These are phyloP conservation scores for Polytolypa hystricis DNA, from an alignment of 2,329 filamentous ascomycete genomes.

Conservation along the genomic window DNA sequence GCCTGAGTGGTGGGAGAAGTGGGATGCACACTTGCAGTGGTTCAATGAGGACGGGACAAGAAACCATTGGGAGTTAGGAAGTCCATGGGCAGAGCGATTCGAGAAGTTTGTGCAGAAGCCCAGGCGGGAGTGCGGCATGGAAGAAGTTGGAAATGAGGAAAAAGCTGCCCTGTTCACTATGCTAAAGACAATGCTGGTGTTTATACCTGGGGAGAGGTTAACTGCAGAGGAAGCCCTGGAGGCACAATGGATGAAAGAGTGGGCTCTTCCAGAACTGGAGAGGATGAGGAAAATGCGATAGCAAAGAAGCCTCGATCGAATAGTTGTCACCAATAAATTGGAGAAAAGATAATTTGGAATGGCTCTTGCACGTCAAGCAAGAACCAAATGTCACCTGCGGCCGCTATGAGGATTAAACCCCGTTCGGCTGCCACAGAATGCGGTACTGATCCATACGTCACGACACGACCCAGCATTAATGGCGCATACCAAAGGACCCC, in stretches of 20 bases:
- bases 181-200: conserved; percentile 2
- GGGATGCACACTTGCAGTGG: not conserved
- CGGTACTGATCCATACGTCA: too few relatives aligned
- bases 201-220: not conserved
- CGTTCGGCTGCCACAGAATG: too few relatives aligned
- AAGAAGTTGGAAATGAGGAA: not conserved
- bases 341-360: too few relatives aligned
- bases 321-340: too few relatives aligned
- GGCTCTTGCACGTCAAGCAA: too few relatives aligned
- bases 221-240: not conserved
- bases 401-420: too few relatives aligned
- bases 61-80: not conserved
- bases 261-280: conserved; percentile 1
- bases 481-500: too few relatives aligned
- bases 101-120: not conserved
- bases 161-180: conserved; percentile 1
- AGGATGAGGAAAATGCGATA: not conserved
- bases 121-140: not conserved
- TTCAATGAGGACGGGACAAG: not conserved
- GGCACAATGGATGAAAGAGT: conserved; percentile 1
- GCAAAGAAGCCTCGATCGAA: too few relatives aligned
- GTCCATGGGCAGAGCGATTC: not conserved
- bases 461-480: too few relatives aligned
- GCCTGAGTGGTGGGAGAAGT: conserved; percentile 1
- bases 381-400: too few relatives aligned